Evolutionary conservation across 768 basidiomycete species (phyloP), one percentile per base, ranked within the genome.

Genomic region (Macrolepiota dolichaula): DNA sequence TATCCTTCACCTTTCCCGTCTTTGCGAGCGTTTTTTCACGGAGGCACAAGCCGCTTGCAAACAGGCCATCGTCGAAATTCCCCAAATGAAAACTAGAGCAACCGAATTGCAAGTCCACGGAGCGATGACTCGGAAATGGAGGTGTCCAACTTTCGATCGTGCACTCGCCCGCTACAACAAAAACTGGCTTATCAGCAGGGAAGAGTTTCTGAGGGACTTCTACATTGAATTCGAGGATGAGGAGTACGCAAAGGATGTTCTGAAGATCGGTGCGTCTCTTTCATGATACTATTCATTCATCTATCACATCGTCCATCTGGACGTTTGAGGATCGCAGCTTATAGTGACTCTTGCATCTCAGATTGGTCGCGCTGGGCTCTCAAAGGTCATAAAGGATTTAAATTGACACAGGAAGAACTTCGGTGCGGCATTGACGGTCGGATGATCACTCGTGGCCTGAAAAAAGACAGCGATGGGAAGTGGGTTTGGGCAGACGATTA

Each of bases 201-300:
- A 77, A 32, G 73, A 75, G 70, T 76, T 71, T 55, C 50, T 78
- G 13, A 70, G 69, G 57, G 70, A 70, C 15, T 78, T 80, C 64
- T 78, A 69, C 66, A 59, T 72, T 4, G 79, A 80, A 64, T 79
- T 77, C 64, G 73, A 70, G 42, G 73, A 78, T 60, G 79, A 78
- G 51, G 79, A 79, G 65, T 79, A 76, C 63, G 66, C 67, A 27
- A 55, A 60, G 6, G 77, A 80, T 63, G 69, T 76, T 6, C 65
- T 79, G n/a, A 76, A 73, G 65, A 68, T 73, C 58, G 69, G 79
- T 77, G 51, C 15, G 76, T 69, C 9, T 12, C 24, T 19, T 44
- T 17, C n/a, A 17, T n/a, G 19, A 9, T 35, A 5, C 19, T 49
- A 22, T 24, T 25, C 15, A 10, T 24, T 17, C 40, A 42, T 42